A percentile compares a stretch with the other conserved stretches of the same genome.
Conservation (phyloP, 306 rosid genomes). For the Acacia crassicarpa region DNA sequence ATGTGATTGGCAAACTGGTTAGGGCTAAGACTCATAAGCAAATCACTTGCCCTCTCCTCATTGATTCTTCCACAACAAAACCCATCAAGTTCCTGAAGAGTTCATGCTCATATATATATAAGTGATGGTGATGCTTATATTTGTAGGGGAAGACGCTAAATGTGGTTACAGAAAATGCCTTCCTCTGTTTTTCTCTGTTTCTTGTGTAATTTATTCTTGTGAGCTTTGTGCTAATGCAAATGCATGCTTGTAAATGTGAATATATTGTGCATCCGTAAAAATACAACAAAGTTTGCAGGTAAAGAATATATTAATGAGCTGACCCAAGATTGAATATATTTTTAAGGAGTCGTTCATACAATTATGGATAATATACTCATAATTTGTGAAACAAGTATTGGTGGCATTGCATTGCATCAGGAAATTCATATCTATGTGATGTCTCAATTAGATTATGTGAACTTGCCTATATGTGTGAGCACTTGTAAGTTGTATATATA, state of each 20-base stretch:
- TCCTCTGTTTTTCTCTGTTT: not conserved
- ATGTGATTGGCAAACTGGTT: conserved; percentile 87
- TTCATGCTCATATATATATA: conserved; percentile 59
- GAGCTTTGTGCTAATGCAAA: conserved; percentile 38
- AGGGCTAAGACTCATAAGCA: conserved; percentile 60
- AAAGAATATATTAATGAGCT: not conserved
- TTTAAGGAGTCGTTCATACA: not conserved
- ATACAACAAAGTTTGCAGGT: not conserved
- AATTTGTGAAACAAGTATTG: not conserved
- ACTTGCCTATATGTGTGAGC: fast-evolving
- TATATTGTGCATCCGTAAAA: not conserved
- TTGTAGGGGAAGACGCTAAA: conserved; percentile 17
- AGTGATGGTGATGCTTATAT: conserved; percentile 21
- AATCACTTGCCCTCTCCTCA: conserved; percentile 63
- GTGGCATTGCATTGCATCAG: no score
- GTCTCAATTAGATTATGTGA: no score
- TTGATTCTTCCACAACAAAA: conserved; percentile 61
- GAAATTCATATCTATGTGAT: no score
- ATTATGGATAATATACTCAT: not conserved
- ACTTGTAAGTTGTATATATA: no score
- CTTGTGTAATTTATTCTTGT: conserved; percentile 20
- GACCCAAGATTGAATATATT: not conserved
- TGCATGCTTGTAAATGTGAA: conserved; percentile 28
- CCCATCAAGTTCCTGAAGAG: conserved; percentile 67
- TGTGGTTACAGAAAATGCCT: conserved; percentile 10